A percentile compares a stretch with the other conserved stretches of the same genome.
These are phyloP conservation scores for Calonectria hongkongensis DNA, from an alignment of 2,329 filamentous ascomycete genomes.

Conservation along the genomic window DNA sequence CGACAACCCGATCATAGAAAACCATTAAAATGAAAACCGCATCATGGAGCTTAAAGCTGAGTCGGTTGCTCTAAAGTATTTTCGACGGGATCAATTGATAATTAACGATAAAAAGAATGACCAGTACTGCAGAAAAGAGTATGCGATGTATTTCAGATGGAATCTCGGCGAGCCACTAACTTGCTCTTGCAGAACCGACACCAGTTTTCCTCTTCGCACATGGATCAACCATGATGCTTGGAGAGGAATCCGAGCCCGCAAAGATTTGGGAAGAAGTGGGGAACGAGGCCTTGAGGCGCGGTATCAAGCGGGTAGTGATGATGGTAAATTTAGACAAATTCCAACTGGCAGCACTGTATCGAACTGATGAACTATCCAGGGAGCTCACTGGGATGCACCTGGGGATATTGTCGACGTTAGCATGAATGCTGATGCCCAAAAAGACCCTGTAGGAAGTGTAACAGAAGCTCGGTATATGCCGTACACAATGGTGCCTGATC, in stretches of 20 bases:
- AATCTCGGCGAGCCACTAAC: not conserved
- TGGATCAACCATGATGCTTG: slow-evolving; percentile 83
- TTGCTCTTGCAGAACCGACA: slow-evolving; percentile 54
- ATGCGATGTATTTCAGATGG: not conserved
- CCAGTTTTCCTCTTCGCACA: slow-evolving; percentile 82
- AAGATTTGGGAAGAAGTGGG: slow-evolving; percentile 80
- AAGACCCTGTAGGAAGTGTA: slow-evolving; percentile 79
- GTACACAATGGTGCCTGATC: slow-evolving; percentile 77
- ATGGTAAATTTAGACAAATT: slow-evolving; percentile 69
- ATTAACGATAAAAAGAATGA: not conserved
- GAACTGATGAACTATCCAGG: slow-evolving; percentile 59
- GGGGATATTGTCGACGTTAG: slow-evolving; percentile 75
- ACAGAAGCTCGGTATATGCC: slow-evolving; percentile 77
- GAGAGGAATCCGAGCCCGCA: slow-evolving; percentile 77
- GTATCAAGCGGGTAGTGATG: slow-evolving; percentile 78
- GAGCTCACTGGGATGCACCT: slow-evolving; percentile 78
- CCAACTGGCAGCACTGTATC: not conserved
- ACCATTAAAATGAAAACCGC: no score
- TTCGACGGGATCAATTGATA: not conserved
- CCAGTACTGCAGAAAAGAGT: not conserved
- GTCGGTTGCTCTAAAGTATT: not conserved
- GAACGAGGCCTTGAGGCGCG: slow-evolving; percentile 69
- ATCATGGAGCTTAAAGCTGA: not conserved
- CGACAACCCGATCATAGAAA: not conserved
- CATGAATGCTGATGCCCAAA: slow-evolving; percentile 75